A percentile compares a stretch with the other conserved stretches of the same genome.
These are phyloP conservation scores for Prunella vulgaris DNA, from an alignment of 257 asterid species.

Conservation along the genomic window DNA sequence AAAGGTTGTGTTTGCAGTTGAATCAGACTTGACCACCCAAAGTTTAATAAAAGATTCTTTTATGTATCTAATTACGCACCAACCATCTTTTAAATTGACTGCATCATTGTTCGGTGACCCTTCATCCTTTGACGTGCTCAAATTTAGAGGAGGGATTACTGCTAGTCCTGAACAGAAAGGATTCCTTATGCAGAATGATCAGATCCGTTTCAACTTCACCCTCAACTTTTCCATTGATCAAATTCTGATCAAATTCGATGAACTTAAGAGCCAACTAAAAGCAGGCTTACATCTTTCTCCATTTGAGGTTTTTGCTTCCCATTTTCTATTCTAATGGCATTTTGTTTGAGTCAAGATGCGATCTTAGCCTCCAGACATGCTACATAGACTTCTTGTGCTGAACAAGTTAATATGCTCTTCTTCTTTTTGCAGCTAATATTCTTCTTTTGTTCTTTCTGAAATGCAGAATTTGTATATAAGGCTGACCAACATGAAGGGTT, in stretches of 20 bases:
- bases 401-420: not conserved
- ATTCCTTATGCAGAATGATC: constrained; percentile 63
- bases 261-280: constrained; percentile 57
- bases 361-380: too few relatives aligned
- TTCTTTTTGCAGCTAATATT: constrained; percentile 13
- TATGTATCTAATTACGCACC: constrained; percentile 33
- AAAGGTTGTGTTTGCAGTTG: constrained; percentile 54
- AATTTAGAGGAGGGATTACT: constrained; percentile 81
- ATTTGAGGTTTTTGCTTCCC: constrained; percentile 54
- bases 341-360: too few relatives aligned
- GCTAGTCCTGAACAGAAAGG: constrained; percentile 75
- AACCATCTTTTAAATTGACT: constrained; percentile 41
- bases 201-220: constrained; percentile 78
- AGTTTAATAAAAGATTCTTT: constrained; percentile 41
- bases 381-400: not conserved
- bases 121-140: constrained; percentile 63
- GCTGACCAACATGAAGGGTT: constrained; percentile 67
- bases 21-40: constrained; percentile 44
- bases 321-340: not conserved
- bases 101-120: constrained; percentile 69
- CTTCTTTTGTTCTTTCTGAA: constrained; percentile 9
- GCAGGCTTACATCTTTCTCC: constrained; percentile 65
- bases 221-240: constrained; percentile 71
- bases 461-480: constrained; percentile 76
- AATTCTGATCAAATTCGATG: constrained; percentile 49